Evolutionary conservation across 2,329 filamentous ascomycete genomes (phyloP).

Genomic region (Pestalotiopsis sp.): DNA sequence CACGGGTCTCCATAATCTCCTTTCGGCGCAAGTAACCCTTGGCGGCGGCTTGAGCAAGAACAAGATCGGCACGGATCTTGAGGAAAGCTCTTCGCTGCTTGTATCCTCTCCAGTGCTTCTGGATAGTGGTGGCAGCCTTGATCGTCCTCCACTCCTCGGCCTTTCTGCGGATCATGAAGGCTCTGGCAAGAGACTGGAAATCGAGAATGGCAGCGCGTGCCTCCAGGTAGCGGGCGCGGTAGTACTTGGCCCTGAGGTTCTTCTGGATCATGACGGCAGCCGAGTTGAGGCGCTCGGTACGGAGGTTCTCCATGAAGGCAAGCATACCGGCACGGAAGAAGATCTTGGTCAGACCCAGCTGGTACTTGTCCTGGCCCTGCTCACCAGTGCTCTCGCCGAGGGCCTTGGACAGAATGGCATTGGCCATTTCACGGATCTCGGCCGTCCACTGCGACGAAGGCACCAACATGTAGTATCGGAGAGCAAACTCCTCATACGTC

Average conservation of each 20-base stretch:
- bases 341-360: conserved; percentile 96
- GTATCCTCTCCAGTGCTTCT: conserved; percentile 90
- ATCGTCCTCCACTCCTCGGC: conserved; percentile 80
- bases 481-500: conserved; percentile 98
- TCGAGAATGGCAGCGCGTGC: conserved; percentile 78
- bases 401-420: conserved; percentile 86
- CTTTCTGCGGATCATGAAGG: conserved; percentile 72
- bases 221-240: conserved; percentile 86
- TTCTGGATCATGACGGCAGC: conserved; percentile 99
- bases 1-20: conserved; percentile 88
- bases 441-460: conserved; percentile 88
- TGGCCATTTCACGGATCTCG: conserved; percentile 91
- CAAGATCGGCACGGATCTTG: conserved; percentile 76
- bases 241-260: conserved; percentile 94
- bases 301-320: conserved; percentile 91
- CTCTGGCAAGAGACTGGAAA: conserved; percentile 77
- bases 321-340: conserved; percentile 99
- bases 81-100: conserved; percentile 84
- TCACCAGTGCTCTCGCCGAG: conserved; percentile 71
- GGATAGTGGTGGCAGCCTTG: conserved; percentile 90
- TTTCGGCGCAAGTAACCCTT: conserved; percentile 91
- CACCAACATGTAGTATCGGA: conserved; percentile 97
- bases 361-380: conserved; percentile 86
- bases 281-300: conserved; percentile 86
- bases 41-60: conserved; percentile 84